Conservation (phyloP, 257 asterid genomes). For the Nicotiana tabacum region DNA sequence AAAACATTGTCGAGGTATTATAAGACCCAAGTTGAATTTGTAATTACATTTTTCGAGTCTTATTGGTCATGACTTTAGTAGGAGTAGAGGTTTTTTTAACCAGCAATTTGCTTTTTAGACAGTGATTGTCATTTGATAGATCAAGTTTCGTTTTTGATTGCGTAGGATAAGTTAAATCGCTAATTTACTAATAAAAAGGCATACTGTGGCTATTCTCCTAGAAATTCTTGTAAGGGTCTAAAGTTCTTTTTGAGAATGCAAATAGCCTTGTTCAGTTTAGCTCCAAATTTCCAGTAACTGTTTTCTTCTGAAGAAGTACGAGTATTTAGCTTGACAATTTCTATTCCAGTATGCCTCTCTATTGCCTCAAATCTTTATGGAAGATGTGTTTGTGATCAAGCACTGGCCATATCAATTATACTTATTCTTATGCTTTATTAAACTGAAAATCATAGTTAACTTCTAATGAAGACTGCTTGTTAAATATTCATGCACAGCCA, state of each 20-base stretch:
- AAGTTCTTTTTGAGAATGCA: too few species aligned
- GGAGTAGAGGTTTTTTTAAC: neutral
- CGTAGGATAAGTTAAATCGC: neutral
- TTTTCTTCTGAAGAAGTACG: neutral
- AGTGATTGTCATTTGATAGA: neutral
- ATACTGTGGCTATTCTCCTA: neutral
- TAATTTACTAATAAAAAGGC: neutral
- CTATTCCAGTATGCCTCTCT: neutral
- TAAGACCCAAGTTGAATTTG: constrained; percentile 10
- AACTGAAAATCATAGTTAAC: neutral
- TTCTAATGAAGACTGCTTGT: neutral
- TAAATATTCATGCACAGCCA: neutral
- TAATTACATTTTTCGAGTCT: neutral
- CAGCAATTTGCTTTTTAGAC: constrained; percentile 4
- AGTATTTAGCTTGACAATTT: neutral
- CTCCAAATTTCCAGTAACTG: neutral
- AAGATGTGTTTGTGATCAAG: neutral
- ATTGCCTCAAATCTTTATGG: neutral
- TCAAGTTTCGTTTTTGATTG: neutral
- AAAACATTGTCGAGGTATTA: constrained; percentile 68
- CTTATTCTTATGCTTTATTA: too few species aligned
- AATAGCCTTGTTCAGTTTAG: too few species aligned
- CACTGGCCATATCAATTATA: too few species aligned
- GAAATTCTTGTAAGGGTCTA: too few species aligned
- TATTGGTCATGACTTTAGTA: neutral